Conservation (phyloP, 2,329 filamentous ascomycete genomes). For the Alternaria atra region DNA sequence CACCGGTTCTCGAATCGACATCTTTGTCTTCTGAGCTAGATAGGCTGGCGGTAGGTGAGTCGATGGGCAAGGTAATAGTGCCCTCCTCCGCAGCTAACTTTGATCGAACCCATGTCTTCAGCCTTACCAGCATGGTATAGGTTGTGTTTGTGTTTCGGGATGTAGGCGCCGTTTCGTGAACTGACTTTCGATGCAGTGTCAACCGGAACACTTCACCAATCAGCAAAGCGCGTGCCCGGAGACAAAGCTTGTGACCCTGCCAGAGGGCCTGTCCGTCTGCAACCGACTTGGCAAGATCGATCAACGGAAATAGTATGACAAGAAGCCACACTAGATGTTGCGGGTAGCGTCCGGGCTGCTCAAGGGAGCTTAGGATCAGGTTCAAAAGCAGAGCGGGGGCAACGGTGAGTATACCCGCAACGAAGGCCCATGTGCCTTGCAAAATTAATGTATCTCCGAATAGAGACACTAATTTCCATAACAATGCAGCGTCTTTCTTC, state of each 20-base stretch:
- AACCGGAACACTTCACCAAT: constrained; percentile 1
- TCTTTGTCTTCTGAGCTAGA: background rate
- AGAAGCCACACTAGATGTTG: background rate
- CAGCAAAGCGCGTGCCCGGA: background rate
- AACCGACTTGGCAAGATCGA: constrained; percentile 1
- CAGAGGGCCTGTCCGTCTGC: constrained; percentile 1
- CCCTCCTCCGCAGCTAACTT: background rate
- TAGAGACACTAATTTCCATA: background rate
- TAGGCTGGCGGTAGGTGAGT: background rate
- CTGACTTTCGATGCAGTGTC: background rate
- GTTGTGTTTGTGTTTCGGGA: background rate
- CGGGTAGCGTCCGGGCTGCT: background rate
- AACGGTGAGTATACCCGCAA: background rate
- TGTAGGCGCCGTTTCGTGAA: background rate
- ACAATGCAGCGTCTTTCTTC: background rate
- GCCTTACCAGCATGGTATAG: background rate
- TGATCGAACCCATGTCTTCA: background rate
- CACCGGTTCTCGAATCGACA: background rate
- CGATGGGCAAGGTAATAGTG: background rate
- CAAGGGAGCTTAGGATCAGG: background rate
- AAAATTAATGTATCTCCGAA: background rate
- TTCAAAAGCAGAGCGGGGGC: constrained; percentile 1
- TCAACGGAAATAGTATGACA: background rate
- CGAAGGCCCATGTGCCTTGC: background rate
- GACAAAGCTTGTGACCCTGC: constrained; percentile 1